These are phyloP conservation scores for Angomonas desouzai DNA, from an alignment of 208 protist species.

Conservation along the genomic window DNA sequence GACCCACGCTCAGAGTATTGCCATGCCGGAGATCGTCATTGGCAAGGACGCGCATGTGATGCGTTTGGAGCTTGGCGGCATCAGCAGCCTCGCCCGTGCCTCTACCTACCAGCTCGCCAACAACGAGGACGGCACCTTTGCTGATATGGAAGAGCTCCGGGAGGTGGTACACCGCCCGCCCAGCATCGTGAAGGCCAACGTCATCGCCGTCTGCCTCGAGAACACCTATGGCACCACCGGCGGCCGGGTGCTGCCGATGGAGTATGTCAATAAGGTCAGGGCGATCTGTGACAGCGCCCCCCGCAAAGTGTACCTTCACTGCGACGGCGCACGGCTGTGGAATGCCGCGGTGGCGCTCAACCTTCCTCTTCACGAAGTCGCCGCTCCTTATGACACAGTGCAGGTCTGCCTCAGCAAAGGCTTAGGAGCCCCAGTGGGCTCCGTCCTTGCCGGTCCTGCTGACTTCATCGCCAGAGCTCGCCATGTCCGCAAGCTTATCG, in stretches of 20 bases:
- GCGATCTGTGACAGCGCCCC: slow-evolving; percentile 6
- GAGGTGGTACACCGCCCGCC: not conserved
- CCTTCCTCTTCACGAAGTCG: slow-evolving; percentile 4
- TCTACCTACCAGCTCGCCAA: slow-evolving; percentile 13
- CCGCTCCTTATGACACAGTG: slow-evolving; percentile 13
- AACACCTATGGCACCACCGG: slow-evolving; percentile 14
- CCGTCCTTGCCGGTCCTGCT: slow-evolving; percentile 6
- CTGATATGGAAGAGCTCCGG: not conserved
- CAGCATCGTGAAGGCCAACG: not conserved
- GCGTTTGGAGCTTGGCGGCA: slow-evolving; percentile 10
- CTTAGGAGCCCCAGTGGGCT: slow-evolving; percentile 8
- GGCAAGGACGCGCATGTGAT: slow-evolving; percentile 11
- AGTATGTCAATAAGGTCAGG: slow-evolving; percentile 7
- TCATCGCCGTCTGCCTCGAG: slow-evolving; percentile 9
- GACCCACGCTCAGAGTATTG: not conserved
- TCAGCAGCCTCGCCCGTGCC: slow-evolving; percentile 4
- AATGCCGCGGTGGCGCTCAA: slow-evolving; percentile 10
- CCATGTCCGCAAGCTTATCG: slow-evolving; percentile 6
- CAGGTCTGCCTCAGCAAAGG: slow-evolving; percentile 15
- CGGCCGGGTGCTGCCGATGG: slow-evolving; percentile 1
- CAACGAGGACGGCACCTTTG: slow-evolving; percentile 12
- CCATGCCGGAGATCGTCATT: slow-evolving; percentile 15
- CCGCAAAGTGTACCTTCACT: slow-evolving; percentile 8
- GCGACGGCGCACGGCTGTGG: slow-evolving; percentile 14
- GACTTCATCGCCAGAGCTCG: slow-evolving; percentile 5